Evolutionary conservation across 1,139 yeast genomes (phyloP), one percentile per base, ranked within the genome.

Genomic region (Eremothecium coryli): DNA sequence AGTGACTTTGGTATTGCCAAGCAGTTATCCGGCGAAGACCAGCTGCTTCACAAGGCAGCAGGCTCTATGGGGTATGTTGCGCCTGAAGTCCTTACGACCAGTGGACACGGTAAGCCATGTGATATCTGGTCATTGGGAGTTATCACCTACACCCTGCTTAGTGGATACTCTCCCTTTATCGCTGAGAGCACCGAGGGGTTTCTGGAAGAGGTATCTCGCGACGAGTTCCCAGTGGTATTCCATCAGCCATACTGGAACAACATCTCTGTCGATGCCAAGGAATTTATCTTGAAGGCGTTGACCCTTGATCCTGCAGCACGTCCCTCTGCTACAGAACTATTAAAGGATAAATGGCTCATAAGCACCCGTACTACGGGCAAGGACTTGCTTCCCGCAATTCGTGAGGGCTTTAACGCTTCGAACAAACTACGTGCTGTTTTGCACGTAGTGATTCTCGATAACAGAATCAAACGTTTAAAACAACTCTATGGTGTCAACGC

Each of bases 1-100:
- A 95, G 95, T 0, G 96, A 86, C 61, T 86, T 86, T 60, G 96
- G 96, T 29, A 85, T 86, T 48, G 95, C 96, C 25, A 82, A 82
- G 56, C 68, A 73, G 41, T 61, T 86, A 45, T 67, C 68, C 39
- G 58, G 66, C 12, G 58, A 58, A 5, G 70, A 75, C 46, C 88
- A 84, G 43, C 69, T 76, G 43, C 66, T 88, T 39, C 79, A 75
- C 18, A 68, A 81, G 18, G 77, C 82, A 31, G 95, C 95, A 0
- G 96, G 96, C 0, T 80, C 93, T 1, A 76, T 85, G 59, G 95
- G 95, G 2, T 86, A 86, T 54, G 95, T 94, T 4, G 95, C 96
- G 0, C 96, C 96, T 0, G 96, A 86, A 55, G 90, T 86, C 4
- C 65, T 86, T 23, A 59, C 71, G 32, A 78, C 82, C 4, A 61